Base-by-base conservation (phyloP, 176 grass and related monocot genomes). In the Urochloa ruziziensis region DNA sequence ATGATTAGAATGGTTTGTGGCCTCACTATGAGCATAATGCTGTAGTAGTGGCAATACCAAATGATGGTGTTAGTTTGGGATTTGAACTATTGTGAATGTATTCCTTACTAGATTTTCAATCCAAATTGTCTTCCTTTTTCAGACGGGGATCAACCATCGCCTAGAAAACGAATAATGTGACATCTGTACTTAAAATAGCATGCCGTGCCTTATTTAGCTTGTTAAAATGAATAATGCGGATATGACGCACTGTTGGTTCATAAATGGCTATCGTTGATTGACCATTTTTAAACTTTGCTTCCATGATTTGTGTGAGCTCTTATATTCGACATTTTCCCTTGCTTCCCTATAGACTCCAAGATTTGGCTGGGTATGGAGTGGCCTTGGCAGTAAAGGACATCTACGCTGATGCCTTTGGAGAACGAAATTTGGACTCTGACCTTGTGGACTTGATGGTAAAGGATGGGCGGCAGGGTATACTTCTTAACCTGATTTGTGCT, bases 321-420 rank as follows among this genome's bases (percentile, higher is more conserved):
- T 62, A 80, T 74, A 33, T 64, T 89, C 68, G 14, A 30, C 62
- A 39, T 23, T 21, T 75, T 48, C 56, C 29, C 44, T 34, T 83
- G 59, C 64, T 68, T 16, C 25, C 40, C 36, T 88, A 2, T 73
- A 97, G 95, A 88, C 88, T 94, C 6, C 88, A 91, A 89, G 95
- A 97, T 89, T 67, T 93, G 36, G 90, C 92, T 88, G 95, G 95
- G 82, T 97, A 97, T 93, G 92, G 95, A 79, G 95, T 97, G 65
- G 90, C 88, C 48, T 67, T 94, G 83, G 92, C 95, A 67, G 95
- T 97, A 46, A 94, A 79, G 82, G 78, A 56, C 73, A 93, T 97
- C 27, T 97, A 84, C 73, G 52, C 57, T 43, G 14, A 71, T 76
- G 92, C 95, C 42, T 97, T 94, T 58, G 86, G 53, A 54, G 82